Evolutionary conservation across 345 rosid species (phyloP).

Genomic region (Corchorus capsularis): DNA sequence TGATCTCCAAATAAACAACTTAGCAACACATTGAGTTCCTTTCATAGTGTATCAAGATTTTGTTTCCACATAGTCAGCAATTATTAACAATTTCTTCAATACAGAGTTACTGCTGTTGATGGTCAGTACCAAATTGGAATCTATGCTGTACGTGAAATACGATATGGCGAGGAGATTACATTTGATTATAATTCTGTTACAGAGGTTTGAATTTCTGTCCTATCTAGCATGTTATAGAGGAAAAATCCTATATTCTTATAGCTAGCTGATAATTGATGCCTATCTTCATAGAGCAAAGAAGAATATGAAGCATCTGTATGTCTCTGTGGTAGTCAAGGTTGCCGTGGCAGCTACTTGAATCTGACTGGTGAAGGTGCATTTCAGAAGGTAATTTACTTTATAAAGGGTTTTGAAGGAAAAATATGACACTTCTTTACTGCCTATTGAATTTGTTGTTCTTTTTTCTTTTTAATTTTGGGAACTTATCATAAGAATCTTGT

Average conservation of each 20-base stretch:
- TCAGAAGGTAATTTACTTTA: constrained; percentile 61
- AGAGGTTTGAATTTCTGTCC: constrained; percentile 58
- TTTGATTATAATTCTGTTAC: constrained; percentile 99
- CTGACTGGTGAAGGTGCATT: constrained; percentile 99
- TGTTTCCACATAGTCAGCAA: background rate
- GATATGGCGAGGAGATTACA: constrained; percentile 91
- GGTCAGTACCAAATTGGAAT: constrained; percentile 99
- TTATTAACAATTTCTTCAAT: constrained; percentile 23
- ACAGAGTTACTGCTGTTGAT: constrained; percentile 97
- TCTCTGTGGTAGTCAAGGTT: constrained; percentile 99
- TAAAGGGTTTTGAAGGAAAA: background rate
- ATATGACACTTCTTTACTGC: background rate
- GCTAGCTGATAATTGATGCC: background rate
- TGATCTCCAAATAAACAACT: background rate
- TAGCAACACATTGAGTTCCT: background rate
- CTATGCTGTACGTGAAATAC: constrained; percentile 78
- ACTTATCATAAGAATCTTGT: constrained; percentile 12
- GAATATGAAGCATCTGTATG: constrained; percentile 99
- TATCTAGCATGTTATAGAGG: constrained; percentile 1
- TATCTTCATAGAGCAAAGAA: constrained; percentile 80
- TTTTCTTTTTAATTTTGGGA: constrained; percentile 6
- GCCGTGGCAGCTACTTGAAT: constrained; percentile 99
- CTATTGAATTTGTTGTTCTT: background rate
- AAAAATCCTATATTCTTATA: background rate
- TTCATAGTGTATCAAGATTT: background rate